Percentiles rank a stretch among this genome's conserved stretches.
Conservation (phyloP, 805 yeast species). For the Schwanniomyces polymorphus region DNA sequence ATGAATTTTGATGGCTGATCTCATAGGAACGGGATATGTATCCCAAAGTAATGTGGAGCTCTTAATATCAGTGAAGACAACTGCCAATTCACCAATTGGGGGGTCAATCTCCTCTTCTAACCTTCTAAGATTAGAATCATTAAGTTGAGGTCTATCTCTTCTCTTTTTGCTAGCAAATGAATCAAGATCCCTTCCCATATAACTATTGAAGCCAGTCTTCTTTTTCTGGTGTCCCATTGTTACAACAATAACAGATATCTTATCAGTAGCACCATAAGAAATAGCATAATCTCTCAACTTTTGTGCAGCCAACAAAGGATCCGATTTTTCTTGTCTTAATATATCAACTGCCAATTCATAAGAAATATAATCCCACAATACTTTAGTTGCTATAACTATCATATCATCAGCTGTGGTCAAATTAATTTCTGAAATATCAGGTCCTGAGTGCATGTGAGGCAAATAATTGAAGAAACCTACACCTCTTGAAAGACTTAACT, state of each 20-base stretch:
- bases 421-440: conserved; percentile 65
- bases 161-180: conserved; percentile 39
- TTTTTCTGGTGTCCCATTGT: conserved; percentile 57
- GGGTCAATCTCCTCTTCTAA: conserved; percentile 90
- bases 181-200: conserved; percentile 37
- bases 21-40: conserved; percentile 86
- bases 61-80: conserved; percentile 96
- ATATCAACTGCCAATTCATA: conserved; percentile 89
- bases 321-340: conserved; percentile 74
- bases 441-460: conserved; percentile 88
- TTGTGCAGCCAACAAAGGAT: conserved; percentile 90
- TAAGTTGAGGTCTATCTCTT: conserved; percentile 42
- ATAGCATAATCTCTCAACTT: conserved; percentile 91
- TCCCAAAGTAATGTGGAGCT: conserved; percentile 96
- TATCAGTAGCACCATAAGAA: conserved; percentile 83
- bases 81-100: conserved; percentile 90
- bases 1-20: conserved; percentile 94
- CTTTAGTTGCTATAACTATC: conserved; percentile 79
- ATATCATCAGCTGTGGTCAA: conserved; percentile 75
- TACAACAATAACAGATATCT: conserved; percentile 77
- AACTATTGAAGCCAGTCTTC: conserved; percentile 25
- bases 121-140: conserved; percentile 78
- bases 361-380: conserved; percentile 82
- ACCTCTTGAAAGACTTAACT: conserved; percentile 80
- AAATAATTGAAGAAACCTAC: conserved; percentile 85